These are phyloP conservation scores for Penicillium cataractarum DNA, from an alignment of 495 filamentous ascomycete genomes.

Conservation along the genomic window DNA sequence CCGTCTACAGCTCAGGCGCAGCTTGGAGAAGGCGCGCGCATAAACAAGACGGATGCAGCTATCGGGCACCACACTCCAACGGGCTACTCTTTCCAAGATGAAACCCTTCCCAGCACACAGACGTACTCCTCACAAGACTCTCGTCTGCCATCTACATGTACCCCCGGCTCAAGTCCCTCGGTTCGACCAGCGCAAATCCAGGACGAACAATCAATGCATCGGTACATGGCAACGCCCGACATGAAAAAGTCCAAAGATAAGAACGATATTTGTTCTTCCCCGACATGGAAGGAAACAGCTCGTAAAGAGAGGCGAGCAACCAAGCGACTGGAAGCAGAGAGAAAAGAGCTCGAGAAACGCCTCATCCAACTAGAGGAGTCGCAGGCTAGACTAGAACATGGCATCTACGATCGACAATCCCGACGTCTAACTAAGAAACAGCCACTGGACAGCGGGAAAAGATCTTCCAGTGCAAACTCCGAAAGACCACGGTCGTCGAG, in stretches of 20 bases:
- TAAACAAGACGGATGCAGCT: conserved; percentile 15
- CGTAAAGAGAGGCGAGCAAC: conserved; percentile 44
- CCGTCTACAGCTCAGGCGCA: conserved; percentile 6
- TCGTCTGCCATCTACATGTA: conserved; percentile 22
- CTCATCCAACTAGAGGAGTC: conserved; percentile 38
- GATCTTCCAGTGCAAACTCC: conserved; percentile 39
- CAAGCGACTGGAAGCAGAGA: conserved; percentile 42
- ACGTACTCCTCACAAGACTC: conserved; percentile 25
- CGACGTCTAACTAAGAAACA: conserved; percentile 47
- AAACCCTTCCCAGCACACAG: conserved; percentile 22
- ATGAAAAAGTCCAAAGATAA: neutral
- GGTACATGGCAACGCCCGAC: conserved; percentile 3
- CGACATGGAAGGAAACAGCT: conserved; percentile 25
- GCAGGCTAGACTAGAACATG: conserved; percentile 25
- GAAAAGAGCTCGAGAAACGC: conserved; percentile 43
- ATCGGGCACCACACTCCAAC: conserved; percentile 6
- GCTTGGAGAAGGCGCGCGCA: neutral
- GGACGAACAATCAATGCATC: conserved; percentile 16
- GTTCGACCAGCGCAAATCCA: conserved; percentile 10
- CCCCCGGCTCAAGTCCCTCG: conserved; percentile 27
- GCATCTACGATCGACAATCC: conserved; percentile 27
- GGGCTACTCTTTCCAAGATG: conserved; percentile 14
- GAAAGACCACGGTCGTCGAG: conserved; percentile 34
- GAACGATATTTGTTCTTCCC: conserved; percentile 20
- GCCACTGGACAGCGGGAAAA: conserved; percentile 34